phyloP scores from a whole-genome alignment of 2,329 filamentous ascomycete species.

The Nemania sp. region DNA sequence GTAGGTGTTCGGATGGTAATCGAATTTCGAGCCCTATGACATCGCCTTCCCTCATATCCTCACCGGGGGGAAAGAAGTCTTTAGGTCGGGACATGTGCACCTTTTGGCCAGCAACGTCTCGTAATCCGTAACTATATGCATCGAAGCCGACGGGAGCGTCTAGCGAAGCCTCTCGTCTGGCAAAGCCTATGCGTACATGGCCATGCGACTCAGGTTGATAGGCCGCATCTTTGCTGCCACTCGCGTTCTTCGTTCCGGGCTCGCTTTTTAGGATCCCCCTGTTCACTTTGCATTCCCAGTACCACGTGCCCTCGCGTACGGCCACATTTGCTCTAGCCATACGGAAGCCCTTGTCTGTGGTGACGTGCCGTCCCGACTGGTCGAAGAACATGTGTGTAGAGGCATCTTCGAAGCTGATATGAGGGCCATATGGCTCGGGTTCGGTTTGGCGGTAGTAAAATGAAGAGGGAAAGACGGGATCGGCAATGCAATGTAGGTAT shows the following conservation, averaged over 20 bases:
- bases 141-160: conserved; percentile 89
- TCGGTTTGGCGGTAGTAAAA: conserved; percentile 93
- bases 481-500: conserved; percentile 91
- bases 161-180: conserved; percentile 81
- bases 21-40: conserved; percentile 91
- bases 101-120: conserved; percentile 90
- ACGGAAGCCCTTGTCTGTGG: conserved; percentile 92
- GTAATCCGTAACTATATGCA: conserved; percentile 92
- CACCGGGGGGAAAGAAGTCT: conserved; percentile 83
- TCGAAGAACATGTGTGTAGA: conserved; percentile 88
- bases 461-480: conserved; percentile 85
- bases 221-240: conserved; percentile 53
- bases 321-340: conserved; percentile 92
- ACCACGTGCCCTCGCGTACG: conserved; percentile 88
- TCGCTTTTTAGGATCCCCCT: conserved; percentile 64
- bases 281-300: conserved; percentile 93
- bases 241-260: conserved; percentile 59
- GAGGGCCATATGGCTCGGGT: conserved; percentile 82
- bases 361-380: conserved; percentile 79
- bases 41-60: conserved; percentile 88
- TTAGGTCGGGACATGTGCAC: conserved; percentile 95
- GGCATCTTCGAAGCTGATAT: conserved; percentile 93
- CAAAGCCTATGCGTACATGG: conserved; percentile 88
- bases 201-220: conserved; percentile 62
- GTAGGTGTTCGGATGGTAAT: conserved; percentile 84